A percentile compares a stretch with the other conserved stretches of the same genome.
Conservation (phyloP, 495 filamentous ascomycete species). For the Penicillium paxilli region DNA sequence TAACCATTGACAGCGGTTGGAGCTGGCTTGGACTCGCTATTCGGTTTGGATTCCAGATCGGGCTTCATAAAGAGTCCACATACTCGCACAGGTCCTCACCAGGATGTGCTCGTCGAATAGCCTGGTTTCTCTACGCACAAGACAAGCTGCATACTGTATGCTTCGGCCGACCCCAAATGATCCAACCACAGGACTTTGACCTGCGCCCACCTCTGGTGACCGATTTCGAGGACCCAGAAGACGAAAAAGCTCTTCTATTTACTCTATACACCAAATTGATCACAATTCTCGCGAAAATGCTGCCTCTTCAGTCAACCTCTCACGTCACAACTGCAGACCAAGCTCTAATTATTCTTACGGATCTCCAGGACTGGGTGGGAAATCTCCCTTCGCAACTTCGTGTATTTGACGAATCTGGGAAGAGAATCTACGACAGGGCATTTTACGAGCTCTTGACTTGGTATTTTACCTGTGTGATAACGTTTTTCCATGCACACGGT, state of each 20-base stretch:
- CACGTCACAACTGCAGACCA: neutral
- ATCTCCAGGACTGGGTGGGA: neutral
- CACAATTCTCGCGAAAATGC: neutral
- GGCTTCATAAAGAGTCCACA: neutral
- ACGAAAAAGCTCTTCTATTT: neutral
- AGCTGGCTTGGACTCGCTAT: constrained; percentile 1
- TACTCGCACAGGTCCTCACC: neutral
- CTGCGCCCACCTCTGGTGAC: neutral
- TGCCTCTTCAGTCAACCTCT: neutral
- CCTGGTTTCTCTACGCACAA: constrained; percentile 1
- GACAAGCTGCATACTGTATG: neutral
- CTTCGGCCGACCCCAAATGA: neutral
- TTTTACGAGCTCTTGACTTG: neutral
- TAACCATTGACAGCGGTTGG: neutral
- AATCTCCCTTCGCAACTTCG: neutral
- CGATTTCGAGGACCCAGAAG: neutral
- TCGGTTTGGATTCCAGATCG: neutral
- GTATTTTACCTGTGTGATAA: constrained; percentile 1
- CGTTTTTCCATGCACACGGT: neutral
- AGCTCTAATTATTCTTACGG: neutral
- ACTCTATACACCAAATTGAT: neutral
- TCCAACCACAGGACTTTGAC: neutral
- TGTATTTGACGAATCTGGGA: neutral
- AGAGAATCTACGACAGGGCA: neutral
- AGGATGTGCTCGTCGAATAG: neutral